phyloP scores from a whole-genome alignment of 441 rosid species.

The Pelargonium myrrhifolium region DNA sequence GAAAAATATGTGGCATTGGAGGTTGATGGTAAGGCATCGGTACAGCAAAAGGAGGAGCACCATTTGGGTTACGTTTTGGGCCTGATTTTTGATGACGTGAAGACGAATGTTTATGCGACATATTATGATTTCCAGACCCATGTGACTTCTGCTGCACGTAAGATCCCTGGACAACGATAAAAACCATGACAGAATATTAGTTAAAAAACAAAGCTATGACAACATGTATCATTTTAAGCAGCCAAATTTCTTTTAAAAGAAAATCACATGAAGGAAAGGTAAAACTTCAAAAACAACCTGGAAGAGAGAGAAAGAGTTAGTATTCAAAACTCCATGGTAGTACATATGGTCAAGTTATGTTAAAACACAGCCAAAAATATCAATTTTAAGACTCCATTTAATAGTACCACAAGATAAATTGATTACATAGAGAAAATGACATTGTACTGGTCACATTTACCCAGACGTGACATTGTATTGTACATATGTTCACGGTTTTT shows the following conservation, averaged over 20 bases:
- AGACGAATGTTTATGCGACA: slow-evolving; percentile 42
- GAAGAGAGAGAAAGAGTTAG: background rate
- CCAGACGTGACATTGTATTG: background rate
- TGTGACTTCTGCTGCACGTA: slow-evolving; percentile 46
- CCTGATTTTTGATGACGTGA: slow-evolving; percentile 56
- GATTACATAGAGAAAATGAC: background rate
- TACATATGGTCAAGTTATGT: background rate
- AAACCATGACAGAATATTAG: slow-evolving; percentile 14
- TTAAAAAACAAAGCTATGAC: slow-evolving; percentile 15
- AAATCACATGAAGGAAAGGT: background rate
- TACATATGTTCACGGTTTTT: background rate
- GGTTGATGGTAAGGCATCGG: slow-evolving; percentile 53
- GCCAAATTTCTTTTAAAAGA: background rate
- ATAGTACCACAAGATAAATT: background rate
- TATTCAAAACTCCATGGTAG: background rate
- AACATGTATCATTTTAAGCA: background rate
- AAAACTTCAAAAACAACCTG: background rate
- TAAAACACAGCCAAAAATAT: background rate
- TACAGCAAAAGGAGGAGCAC: slow-evolving; percentile 46
- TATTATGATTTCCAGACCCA: slow-evolving; percentile 47
- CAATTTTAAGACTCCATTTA: background rate
- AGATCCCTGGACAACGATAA: slow-evolving; percentile 38
- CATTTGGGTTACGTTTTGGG: slow-evolving; percentile 49
- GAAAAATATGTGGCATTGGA: slow-evolving; percentile 41
- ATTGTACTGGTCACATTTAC: background rate